Evolutionary conservation across 1,284 basidiomycete genomes (phyloP), one percentile per base, ranked within the genome.

Genomic region (Moniliophthora roreri): DNA sequence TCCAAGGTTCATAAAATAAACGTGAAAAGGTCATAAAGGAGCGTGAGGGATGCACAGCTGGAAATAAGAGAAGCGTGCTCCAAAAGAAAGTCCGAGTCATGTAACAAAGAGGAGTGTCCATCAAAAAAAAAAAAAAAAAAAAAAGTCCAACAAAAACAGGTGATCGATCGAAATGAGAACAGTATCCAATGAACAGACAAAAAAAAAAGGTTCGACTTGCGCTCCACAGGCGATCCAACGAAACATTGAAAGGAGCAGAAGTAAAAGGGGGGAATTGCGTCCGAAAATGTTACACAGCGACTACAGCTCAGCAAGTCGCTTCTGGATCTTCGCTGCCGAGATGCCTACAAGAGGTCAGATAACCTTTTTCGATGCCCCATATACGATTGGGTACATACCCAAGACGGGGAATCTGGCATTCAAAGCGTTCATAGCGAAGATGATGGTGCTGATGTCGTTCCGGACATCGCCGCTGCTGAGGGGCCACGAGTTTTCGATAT

Each of bases 371-470:
- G n/a, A n/a, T n/a, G n/a, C n/a, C n/a, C n/a, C n/a, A n/a, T n/a
- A n/a, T n/a, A n/a, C n/a, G n/a, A n/a, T n/a, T n/a, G n/a, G n/a
- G n/a, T n/a, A n/a, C n/a, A n/a, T 24, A 56, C 55, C 48, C 46
- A 56, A 35, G 34, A 56, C 34, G 35, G 56, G 51, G 47, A 54
- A 54, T 28, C 53, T 50, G 21, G 50, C 35, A 53, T 77, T 77
- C 41, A 89, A 76, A 56, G 72, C 80, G 55, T 74, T 82, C 78
- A 89, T 80, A 49, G 82, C 84, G 58, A 79, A 82, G 32, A 87
- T 71, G 49, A 90, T 66, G 10, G 79, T 73, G 37, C 73, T 76
- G 36, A 89, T 77, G 55, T 89, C 85, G 58, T 73, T 78, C 57
- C 84, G 80, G 51, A 83, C 66, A 52, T 83, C 80, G 51, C 75